Base-by-base conservation (phyloP, 129 eudicot genomes). In the Arctium lappa region DNA sequence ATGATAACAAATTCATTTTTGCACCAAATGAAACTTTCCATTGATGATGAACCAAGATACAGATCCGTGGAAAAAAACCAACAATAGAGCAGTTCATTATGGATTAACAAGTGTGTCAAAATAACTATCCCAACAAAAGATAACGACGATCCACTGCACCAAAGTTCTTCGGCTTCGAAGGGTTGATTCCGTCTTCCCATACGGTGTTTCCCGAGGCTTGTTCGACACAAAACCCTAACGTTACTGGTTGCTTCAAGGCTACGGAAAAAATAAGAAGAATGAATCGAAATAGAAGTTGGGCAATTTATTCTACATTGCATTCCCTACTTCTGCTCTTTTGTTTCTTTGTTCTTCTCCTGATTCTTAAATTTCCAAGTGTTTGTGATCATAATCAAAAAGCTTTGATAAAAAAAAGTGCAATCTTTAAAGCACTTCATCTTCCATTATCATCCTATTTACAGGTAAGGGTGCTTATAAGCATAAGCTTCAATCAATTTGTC, bases 141-240 rank as follows among this genome's bases (percentile, higher is more conserved):
- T 22, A 22, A 22, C 27, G 27, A 22, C 27, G 27, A 22, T 22
- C 27, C 27, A 22, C 27, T 22, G 27, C 27, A 22, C 27, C 65
- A 62, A 36, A 60, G 73, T 39, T 39, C 37, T 62, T 62, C 63
- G 34, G 22, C 75, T 32, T 42, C 39, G 71, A 44, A 68, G 39
- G 77, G 86, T 34, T 1, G 33, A 77, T 22, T 46, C 69, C 79
- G 81, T 70, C 78, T 39, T 69, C 18, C 66, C 31, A 77, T 30
- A 27, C 65, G 39, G 31, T 73, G 48, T 73, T 84, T 72, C 83
- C 74, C 18, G 3, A 39, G 32, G 39, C 72, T 79, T 65, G 74
- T 79, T 79, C 79, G 68, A 66, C 44, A 63, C 2, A 77, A 72
- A 84, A 79, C 87, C 87, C 27, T 84, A 79, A 44, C 87, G 63